Base-by-base conservation (phyloP, 345 rosid species). In the Corchorus olitorius region DNA sequence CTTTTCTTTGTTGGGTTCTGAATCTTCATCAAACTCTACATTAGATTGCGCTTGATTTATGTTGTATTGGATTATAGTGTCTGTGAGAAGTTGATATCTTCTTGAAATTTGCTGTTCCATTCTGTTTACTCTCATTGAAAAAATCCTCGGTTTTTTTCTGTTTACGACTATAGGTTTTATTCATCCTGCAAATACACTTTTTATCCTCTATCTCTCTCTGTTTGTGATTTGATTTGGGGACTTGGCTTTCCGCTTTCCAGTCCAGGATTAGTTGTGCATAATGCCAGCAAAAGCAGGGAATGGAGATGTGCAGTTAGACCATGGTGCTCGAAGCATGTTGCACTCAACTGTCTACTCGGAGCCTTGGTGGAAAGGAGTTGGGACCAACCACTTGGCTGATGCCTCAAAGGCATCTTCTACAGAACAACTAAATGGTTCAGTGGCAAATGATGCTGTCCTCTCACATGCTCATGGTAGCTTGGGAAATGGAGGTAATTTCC, bases 331-430 rank as follows among this genome's bases (percentile, higher is more conserved):
- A 17, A 70, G 62, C 39, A 65, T 82, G 69, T 75, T 77, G 63
- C 86, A 84, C 20, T 75, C 92, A 9, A 49, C 73, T 34, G 19
- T 71, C 48, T 81, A 76, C 72, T 60, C 78, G 22, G 86, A 87
- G 58, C 90, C 89, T 43, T 87, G 90, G 92, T 89, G 92, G 92
- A 82, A 70, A 50, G 88, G 81, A 74, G 76, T 72, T 33, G 85
- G 82, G 75, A 50, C 75, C 55, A 75, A 72, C 54, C 67, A 77
- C 64, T 66, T 77, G 3, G 78, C 67, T 70, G 87, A 83, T 60
- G 60, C 84, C 70, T 49, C 78, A 15, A 78, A 81, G 65, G 66
- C 70, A 35, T 58, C 87, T 63, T 65, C 83, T 70, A 16, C 35
- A 27, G 83, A 73, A 45, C 68, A 72, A 58, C n/a, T 35, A 9